These are phyloP conservation scores for Fusarium nisikadoi DNA, from an alignment of 2,329 filamentous ascomycete genomes.

Conservation along the genomic window DNA sequence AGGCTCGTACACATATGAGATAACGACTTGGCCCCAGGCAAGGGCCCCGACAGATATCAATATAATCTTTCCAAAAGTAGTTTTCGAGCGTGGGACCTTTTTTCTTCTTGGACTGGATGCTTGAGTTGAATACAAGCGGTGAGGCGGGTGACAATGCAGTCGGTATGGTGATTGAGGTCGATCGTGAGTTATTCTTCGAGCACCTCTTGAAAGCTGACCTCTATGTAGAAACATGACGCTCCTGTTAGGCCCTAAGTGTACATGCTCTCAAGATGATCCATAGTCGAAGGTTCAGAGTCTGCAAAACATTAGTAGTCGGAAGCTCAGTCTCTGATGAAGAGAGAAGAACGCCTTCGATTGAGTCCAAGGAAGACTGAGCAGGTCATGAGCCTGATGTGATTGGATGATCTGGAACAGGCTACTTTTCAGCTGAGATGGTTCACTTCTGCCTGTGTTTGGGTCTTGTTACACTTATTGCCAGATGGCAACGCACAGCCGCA, in stretches of 20 bases:
- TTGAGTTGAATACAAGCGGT: rapidly evolving
- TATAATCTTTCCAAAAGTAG: rapidly evolving
- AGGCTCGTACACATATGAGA: not conserved
- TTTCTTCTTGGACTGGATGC: rapidly evolving
- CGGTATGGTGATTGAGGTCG: not conserved
- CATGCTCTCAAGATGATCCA: too few relatives aligned
- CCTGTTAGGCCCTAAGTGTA: too few relatives aligned
- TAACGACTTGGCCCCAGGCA: not conserved
- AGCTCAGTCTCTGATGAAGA: rapidly evolving
- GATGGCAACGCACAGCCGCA: not conserved
- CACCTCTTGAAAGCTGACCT: rapidly evolving
- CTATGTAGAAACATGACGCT: not conserved
- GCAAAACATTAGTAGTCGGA: not conserved
- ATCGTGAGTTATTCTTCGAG: rapidly evolving
- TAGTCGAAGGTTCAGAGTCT: not conserved
- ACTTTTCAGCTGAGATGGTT: not conserved
- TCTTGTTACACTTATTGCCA: not conserved
- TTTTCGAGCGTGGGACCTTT: not conserved
- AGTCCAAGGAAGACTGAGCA: not conserved
- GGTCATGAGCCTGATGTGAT: rapidly evolving
- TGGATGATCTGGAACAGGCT: not conserved
- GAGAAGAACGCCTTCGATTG: not conserved
- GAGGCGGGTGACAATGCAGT: rapidly evolving
- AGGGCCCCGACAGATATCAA: rapidly evolving
- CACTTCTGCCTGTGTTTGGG: too few relatives aligned